Evolutionary conservation across 2,329 filamentous ascomycete species (phyloP).

Genomic region (Fusarium subglutinans): DNA sequence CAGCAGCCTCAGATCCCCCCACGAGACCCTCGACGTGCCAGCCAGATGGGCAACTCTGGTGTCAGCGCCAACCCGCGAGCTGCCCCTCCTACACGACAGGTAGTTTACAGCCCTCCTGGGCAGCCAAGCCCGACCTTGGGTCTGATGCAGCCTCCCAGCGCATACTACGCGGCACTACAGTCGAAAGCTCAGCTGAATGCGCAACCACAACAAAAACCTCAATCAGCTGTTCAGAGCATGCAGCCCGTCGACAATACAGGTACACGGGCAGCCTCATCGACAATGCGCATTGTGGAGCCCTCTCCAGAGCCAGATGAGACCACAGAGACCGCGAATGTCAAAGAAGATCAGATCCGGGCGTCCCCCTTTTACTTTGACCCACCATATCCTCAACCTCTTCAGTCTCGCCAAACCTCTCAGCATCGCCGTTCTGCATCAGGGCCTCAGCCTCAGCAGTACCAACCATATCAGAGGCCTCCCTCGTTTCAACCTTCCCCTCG

Average conservation of each 20-base stretch:
- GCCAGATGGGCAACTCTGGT: constrained; percentile 7
- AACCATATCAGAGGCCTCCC: constrained; percentile 28
- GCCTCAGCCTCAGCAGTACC: constrained; percentile 17
- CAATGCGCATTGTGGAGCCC: constrained; percentile 51
- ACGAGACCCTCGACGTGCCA: constrained; percentile 36
- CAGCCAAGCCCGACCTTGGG: constrained; percentile 57
- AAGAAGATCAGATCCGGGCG: constrained; percentile 13
- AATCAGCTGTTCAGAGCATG: constrained; percentile 2
- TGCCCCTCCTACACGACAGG: constrained; percentile 45
- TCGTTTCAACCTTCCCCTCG: constrained; percentile 27
- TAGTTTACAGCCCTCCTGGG: constrained; percentile 48
- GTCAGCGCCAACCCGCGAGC: constrained; percentile 31
- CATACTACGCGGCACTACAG: not conserved
- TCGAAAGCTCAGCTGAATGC: not conserved
- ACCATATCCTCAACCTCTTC: constrained; percentile 38
- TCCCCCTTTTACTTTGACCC: constrained; percentile 39
- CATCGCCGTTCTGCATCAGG: constrained; percentile 26
- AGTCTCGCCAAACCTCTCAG: constrained; percentile 19
- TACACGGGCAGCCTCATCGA: constrained; percentile 45
- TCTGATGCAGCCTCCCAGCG: constrained; percentile 36
- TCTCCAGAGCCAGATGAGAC: constrained; percentile 46
- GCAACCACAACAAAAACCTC: not conserved
- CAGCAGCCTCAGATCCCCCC: constrained; percentile 45
- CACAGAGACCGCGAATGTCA: constrained; percentile 4
- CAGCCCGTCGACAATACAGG: constrained; percentile 33